phyloP scores from a whole-genome alignment of 257 asterid genomes.

The Solanum pinnatisectum region DNA sequence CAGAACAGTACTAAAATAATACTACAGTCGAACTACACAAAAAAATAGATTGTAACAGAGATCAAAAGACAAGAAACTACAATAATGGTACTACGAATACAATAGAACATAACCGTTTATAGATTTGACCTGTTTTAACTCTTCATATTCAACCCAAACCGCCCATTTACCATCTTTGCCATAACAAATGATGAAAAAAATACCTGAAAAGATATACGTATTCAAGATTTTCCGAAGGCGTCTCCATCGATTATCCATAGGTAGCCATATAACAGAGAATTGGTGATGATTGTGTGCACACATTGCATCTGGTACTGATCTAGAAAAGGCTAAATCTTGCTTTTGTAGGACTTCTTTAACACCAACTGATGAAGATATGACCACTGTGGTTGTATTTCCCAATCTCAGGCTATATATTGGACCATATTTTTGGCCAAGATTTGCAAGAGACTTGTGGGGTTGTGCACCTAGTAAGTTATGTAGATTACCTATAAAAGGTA shows the following conservation, averaged over 20 bases:
- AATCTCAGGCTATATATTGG: not conserved
- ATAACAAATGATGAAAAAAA: not conserved
- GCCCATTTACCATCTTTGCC: not conserved
- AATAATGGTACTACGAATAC: not conserved
- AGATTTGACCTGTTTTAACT: not conserved
- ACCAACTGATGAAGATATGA: not conserved
- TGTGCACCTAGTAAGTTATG: conserved; percentile 6
- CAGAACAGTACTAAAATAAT: no score
- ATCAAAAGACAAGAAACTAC: not conserved
- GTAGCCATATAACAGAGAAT: conserved; percentile 4
- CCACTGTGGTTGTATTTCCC: not conserved
- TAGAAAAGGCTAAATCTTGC: conserved; percentile 13
- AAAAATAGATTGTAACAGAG: no score
- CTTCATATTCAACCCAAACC: not conserved
- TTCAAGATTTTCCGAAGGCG: conserved; percentile 2
- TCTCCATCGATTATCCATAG: conserved; percentile 5
- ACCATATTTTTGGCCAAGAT: conserved; percentile 12
- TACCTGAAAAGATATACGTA: conserved; percentile 44
- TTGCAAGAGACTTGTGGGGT: conserved; percentile 10
- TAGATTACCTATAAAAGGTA: not conserved
- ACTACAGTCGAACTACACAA: not conserved
- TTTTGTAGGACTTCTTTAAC: conserved; percentile 2
- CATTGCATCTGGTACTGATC: conserved; percentile 5
- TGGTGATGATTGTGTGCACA: conserved; percentile 3
- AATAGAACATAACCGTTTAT: not conserved